Percentiles rank a stretch among this genome's conserved stretches.
These are phyloP conservation scores for Bruguiera gymnorhiza DNA, from an alignment of 345 rosid genomes.

Conservation along the genomic window DNA sequence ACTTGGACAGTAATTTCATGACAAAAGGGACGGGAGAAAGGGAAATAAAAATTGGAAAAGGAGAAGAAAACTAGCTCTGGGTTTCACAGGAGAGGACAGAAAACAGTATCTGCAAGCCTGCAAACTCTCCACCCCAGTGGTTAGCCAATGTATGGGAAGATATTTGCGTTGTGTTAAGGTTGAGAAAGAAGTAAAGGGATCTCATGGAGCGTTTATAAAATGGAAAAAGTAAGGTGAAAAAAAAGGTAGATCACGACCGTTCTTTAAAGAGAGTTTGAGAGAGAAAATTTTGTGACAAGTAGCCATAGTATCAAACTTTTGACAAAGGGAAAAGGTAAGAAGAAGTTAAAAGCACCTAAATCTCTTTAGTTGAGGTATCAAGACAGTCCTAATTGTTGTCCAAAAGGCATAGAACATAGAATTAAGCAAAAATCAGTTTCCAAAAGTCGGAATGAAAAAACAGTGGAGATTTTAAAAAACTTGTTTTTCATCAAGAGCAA, in stretches of 20 bases:
- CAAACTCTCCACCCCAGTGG: conserved; percentile 9
- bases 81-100: conserved; percentile 14
- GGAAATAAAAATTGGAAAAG: neutral
- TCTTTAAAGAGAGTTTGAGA: conserved; percentile 21
- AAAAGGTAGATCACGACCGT: conserved; percentile 5
- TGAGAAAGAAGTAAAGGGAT: conserved; percentile 12
- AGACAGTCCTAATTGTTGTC: conserved; percentile 14
- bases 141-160: neutral
- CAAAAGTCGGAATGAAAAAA: neutral
- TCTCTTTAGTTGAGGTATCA: neutral
- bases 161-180: conserved; percentile 8
- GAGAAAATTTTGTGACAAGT: conserved; percentile 17
- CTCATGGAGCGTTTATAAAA: neutral
- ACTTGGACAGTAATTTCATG: conserved; percentile 13
- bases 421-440: neutral
- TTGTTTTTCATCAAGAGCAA: neutral
- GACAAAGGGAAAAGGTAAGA: conserved; percentile 22
- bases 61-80: neutral
- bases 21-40: neutral
- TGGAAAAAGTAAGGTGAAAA: neutral
- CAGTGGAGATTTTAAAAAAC: neutral
- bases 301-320: conserved; percentile 23
- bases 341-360: conserved; percentile 25
- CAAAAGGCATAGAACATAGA: neutral
- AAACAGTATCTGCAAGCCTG: conserved; percentile 26